phyloP scores from a whole-genome alignment of 2,329 filamentous ascomycete species.

The Onygena corvina region DNA sequence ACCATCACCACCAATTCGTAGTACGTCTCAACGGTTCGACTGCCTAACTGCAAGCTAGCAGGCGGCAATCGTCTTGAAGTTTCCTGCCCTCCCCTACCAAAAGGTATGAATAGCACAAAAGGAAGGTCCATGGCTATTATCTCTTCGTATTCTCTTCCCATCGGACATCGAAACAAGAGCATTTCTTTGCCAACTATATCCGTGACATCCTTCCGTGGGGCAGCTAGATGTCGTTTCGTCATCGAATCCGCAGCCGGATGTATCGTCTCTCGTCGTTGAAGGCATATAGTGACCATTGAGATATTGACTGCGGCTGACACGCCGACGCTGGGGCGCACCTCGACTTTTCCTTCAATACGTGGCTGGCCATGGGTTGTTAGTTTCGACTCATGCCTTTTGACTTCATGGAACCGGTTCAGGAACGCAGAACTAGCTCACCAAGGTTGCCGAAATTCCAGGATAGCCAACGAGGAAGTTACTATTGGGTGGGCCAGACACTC shows the following conservation, averaged over 20 bases:
- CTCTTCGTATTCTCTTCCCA: slow-evolving; percentile 73
- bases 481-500: slow-evolving; percentile 94
- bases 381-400: slow-evolving; percentile 14
- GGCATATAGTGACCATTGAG: slow-evolving; percentile 84
- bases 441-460: slow-evolving; percentile 89
- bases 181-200: slow-evolving; percentile 95
- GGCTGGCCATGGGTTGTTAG: slow-evolving; percentile 47
- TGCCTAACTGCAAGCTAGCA: slow-evolving; percentile 78
- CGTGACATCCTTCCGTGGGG: slow-evolving; percentile 76
- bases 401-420: slow-evolving; percentile 8
- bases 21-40: slow-evolving; percentile 88
- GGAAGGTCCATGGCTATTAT: slow-evolving; percentile 94
- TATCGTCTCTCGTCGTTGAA: slow-evolving; percentile 89
- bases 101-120: slow-evolving; percentile 95
- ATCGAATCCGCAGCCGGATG: slow-evolving; percentile 91
- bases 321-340: slow-evolving; percentile 77
- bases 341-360: slow-evolving; percentile 93
- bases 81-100: slow-evolving; percentile 81
- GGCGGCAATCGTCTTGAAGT: slow-evolving; percentile 81
- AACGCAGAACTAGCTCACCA: slow-evolving; percentile 57
- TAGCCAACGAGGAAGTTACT: slow-evolving; percentile 95
- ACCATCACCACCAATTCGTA: slow-evolving; percentile 95
- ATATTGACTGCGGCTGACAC: slow-evolving; percentile 80
- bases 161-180: slow-evolving; percentile 73
- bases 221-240: slow-evolving; percentile 79